phyloP scores from a whole-genome alignment of 106 monocot genomes.

The Dioscorea zingiberensis region DNA sequence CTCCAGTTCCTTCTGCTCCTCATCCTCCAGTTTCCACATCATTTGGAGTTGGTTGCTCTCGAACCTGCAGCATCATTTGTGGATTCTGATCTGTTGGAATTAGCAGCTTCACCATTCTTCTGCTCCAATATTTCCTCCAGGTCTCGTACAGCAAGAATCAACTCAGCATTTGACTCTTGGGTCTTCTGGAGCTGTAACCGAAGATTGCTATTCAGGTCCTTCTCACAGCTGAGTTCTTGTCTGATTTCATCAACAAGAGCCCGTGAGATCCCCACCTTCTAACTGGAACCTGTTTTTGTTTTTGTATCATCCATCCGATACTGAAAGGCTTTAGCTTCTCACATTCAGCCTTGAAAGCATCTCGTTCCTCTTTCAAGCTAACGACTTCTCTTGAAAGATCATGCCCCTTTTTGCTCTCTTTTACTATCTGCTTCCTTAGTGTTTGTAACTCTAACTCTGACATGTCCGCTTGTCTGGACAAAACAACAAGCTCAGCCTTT shows the following conservation, averaged over 20 bases:
- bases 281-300: conserved; percentile 8
- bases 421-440: conserved; percentile 86
- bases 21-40: conserved; percentile 23
- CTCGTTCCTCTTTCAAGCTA: conserved; percentile 62
- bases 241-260: conserved; percentile 65
- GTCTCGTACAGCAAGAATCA: conserved; percentile 82
- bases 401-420: conserved; percentile 71
- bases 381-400: conserved; percentile 60
- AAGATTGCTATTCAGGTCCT: conserved; percentile 62
- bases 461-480: conserved; percentile 67
- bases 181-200: conserved; percentile 70
- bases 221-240: conserved; percentile 76
- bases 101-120: conserved; percentile 33
- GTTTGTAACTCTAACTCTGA: conserved; percentile 90
- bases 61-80: conserved; percentile 10
- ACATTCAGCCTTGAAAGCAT: conserved; percentile 63
- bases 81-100: conserved; percentile 6
- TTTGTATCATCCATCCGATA: conserved; percentile 18
- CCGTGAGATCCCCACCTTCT: conserved; percentile 36
- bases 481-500: conserved; percentile 35
- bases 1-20: conserved; percentile 42
- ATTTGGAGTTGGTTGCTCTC: conserved; percentile 23
- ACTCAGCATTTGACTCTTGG: conserved; percentile 76
- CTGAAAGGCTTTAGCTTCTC: conserved; percentile 54
- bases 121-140: conserved; percentile 79